A percentile compares a stretch with the other conserved stretches of the same genome.
Evolutionary conservation across 805 yeast species (phyloP).

Genomic region (Isabelozyma heimii): DNA sequence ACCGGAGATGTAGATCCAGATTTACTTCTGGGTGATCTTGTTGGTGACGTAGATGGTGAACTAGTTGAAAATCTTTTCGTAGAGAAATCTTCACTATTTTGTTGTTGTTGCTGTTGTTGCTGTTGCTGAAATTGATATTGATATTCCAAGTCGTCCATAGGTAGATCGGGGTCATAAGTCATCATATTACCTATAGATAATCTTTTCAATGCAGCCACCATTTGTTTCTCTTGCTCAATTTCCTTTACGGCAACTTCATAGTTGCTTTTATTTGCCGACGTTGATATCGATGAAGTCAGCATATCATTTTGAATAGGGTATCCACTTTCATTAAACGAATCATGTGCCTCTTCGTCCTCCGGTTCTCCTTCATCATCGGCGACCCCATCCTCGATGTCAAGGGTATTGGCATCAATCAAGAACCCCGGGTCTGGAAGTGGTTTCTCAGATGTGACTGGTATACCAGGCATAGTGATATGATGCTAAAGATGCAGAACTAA

Average conservation of each 20-base stretch:
- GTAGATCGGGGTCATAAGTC: conserved; percentile 70
- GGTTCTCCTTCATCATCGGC: not conserved
- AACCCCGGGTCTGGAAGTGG: not conserved
- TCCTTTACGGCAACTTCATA: conserved; percentile 66
- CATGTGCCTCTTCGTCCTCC: not conserved
- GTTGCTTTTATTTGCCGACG: conserved; percentile 6
- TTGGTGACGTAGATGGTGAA: not conserved
- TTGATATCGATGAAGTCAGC: not conserved
- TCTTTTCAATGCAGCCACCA: conserved; percentile 71
- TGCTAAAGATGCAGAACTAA: not conserved
- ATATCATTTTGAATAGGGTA: not conserved
- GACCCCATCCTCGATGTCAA: not conserved
- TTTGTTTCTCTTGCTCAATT: conserved; percentile 69
- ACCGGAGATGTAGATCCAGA: conserved; percentile 6
- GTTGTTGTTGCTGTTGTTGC: not conserved
- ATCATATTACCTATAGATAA: conserved; percentile 64
- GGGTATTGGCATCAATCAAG: not conserved
- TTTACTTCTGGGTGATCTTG: conserved; percentile 1
- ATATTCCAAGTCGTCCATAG: conserved; percentile 36
- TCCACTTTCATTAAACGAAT: not conserved
- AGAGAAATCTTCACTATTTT: conserved; percentile 1
- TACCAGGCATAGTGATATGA: not conserved
- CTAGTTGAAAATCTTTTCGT: conserved; percentile 1
- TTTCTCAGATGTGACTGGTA: not conserved
- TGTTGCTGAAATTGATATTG: conserved; percentile 20